phyloP scores from a whole-genome alignment of 768 basidiomycete genomes.

The Podaxis pistillaris region DNA sequence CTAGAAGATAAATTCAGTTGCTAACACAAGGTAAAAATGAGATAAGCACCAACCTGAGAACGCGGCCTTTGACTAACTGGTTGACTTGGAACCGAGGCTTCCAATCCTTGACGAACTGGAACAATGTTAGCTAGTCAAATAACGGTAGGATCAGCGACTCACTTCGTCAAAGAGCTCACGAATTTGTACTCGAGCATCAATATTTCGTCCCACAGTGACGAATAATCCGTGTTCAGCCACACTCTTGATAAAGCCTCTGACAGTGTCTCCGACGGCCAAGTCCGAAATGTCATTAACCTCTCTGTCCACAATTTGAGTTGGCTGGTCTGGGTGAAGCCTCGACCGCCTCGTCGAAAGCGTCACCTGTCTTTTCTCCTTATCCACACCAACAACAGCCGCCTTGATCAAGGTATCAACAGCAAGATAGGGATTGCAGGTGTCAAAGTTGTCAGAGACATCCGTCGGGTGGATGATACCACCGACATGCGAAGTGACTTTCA shows the following conservation, averaged over 20 bases:
- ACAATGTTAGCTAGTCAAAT: constrained; percentile 8
- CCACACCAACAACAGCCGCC: constrained; percentile 68
- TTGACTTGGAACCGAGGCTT: constrained; percentile 74
- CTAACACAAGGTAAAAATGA: constrained; percentile 13
- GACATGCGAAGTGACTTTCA: constrained; percentile 74
- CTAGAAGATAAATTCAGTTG: constrained; percentile 37
- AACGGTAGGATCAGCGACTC: constrained; percentile 22
- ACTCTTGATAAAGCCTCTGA: constrained; percentile 89
- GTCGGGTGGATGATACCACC: constrained; percentile 80
- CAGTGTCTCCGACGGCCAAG: constrained; percentile 67
- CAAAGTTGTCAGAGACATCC: constrained; percentile 81
- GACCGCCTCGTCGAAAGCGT: constrained; percentile 82
- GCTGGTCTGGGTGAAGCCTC: constrained; percentile 53
- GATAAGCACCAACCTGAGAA: constrained; percentile 54
- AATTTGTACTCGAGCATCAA: constrained; percentile 93
- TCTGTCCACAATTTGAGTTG: constrained; percentile 54
- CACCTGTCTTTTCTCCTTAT: constrained; percentile 64
- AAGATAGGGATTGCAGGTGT: constrained; percentile 53
- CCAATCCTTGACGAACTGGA: constrained; percentile 95
- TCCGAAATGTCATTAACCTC: constrained; percentile 64
- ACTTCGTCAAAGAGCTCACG: constrained; percentile 89
- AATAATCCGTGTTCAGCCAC: constrained; percentile 87
- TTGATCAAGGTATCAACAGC: constrained; percentile 64
- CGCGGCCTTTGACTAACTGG: constrained; percentile 85
- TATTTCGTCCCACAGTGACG: constrained; percentile 76